Conservation (phyloP, 176 grass and related monocot species). For the Oropetium thomaeum region DNA sequence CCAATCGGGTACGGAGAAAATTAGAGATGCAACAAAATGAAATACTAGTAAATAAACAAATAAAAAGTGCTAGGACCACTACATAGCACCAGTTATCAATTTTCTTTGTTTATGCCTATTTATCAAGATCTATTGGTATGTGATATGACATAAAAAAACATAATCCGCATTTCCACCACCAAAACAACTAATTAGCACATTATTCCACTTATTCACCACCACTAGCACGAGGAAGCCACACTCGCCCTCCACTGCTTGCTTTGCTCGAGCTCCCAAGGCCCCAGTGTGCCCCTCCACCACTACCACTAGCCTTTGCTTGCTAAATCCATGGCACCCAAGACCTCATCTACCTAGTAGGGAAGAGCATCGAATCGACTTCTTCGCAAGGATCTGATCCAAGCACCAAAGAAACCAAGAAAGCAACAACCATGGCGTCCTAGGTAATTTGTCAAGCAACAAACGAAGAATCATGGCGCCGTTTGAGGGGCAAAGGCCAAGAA, state of each 20-base stretch:
- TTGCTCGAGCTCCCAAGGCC: background rate
- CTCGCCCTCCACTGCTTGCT: background rate
- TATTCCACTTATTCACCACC: constrained; percentile 5
- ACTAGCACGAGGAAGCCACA: constrained; percentile 31
- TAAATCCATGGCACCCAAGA: constrained; percentile 22
- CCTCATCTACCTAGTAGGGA: background rate
- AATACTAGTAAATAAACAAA: background rate
- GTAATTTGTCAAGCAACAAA: background rate
- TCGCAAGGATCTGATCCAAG: background rate
- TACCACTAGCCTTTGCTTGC: constrained; percentile 9
- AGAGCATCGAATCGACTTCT: background rate
- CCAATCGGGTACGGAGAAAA: background rate
- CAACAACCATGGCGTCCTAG: constrained; percentile 16
- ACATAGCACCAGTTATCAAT: background rate
- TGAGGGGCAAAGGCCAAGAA: background rate
- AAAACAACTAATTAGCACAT: background rate
- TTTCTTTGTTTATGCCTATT: background rate
- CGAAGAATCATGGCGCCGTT: constrained; percentile 23
- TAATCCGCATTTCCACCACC: no score
- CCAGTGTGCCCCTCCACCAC: constrained; percentile 12
- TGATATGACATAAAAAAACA: background rate
- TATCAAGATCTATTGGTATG: background rate
- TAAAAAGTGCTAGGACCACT: background rate
- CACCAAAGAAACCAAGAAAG: constrained; percentile 19
- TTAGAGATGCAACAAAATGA: background rate